Evolutionary conservation across 306 rosid genomes (phyloP), one percentile per base, ranked within the genome.

Genomic region (Hippophae gyantsensis): DNA sequence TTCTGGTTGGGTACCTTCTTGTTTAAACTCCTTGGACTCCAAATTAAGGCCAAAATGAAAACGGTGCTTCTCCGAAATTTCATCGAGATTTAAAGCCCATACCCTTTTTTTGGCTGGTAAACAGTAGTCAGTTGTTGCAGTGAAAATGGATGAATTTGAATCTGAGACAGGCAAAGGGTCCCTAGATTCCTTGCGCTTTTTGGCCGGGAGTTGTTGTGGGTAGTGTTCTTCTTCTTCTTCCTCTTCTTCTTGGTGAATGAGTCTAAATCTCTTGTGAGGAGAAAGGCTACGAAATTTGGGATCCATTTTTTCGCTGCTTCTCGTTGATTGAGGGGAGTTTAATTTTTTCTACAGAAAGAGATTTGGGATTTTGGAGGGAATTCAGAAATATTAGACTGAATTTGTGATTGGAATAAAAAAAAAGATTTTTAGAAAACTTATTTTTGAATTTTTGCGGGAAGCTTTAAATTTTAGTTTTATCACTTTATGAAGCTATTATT

Each of bases 51-150:
- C 96, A 42, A 90, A 62, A 7, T 60, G 40, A 0, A 62, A 56
- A 62, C 48, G 27, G 26, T 9, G 63, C 6, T 71, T 7, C 54
- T 58, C 54, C 7, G 66, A 40, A 26, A 52, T 4, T 5, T 60
- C 48, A 68, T 72, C 69, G 1, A 85, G 81, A 4, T 57, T 84
- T 57, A 78, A 53, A 0, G 93, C 89, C 77, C 82, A 78, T 0
- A 92, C 86, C 52, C 98, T 57, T 69, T 92, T 92, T 69, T 87
- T 92, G 6, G 98, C 79, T 6, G 96, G 96, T 58, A 87, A 60
- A 12, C 70, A 78, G 55, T 60, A 76, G 3, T 78, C 8, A 49
- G 74, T 43, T 47, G 75, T 44, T 2, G 57, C 44, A 11, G 60
- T 8, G 11, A 64, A 7, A 50, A 64, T 2, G 42, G 58, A 7